A percentile compares a stretch with the other conserved stretches of the same genome.
phyloP scores from a whole-genome alignment of 352 stramenopile genomes.

The Bremia lactucae region DNA sequence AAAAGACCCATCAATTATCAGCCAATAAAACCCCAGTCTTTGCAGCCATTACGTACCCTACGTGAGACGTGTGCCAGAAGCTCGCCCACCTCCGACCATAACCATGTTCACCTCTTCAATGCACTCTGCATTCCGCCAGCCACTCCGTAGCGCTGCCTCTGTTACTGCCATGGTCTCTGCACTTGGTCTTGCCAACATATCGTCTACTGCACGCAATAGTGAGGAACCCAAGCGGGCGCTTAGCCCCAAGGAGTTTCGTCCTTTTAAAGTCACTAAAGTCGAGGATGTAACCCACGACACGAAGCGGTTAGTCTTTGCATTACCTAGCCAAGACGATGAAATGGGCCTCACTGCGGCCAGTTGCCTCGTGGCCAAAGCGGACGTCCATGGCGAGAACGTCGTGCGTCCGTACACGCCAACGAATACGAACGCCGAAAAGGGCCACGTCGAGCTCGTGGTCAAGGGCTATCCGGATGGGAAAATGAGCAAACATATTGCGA shows the following conservation, averaged over 20 bases:
- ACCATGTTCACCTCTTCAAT: constrained; percentile 23
- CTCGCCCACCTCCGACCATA: constrained; percentile 3
- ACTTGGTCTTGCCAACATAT: constrained; percentile 21
- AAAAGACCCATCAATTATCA: no score
- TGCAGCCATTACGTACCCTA: background rate
- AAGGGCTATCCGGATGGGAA: constrained; percentile 79
- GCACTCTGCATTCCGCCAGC: constrained; percentile 14
- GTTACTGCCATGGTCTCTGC: constrained; percentile 23
- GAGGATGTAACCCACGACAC: constrained; percentile 56
- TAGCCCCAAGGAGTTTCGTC: constrained; percentile 43
- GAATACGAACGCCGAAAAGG: constrained; percentile 63
- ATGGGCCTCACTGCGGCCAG: constrained; percentile 53
- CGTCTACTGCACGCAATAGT: constrained; percentile 16
- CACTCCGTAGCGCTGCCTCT: constrained; percentile 11
- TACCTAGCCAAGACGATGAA: constrained; percentile 45
- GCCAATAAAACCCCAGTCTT: no score
- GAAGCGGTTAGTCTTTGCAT: constrained; percentile 42
- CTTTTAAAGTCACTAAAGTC: constrained; percentile 53
- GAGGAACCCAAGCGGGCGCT: constrained; percentile 39
- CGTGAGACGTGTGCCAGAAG: constrained; percentile 7
- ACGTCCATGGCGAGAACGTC: constrained; percentile 51
- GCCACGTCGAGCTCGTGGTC: constrained; percentile 69
- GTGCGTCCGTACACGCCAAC: constrained; percentile 78
- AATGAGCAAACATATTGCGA: constrained; percentile 75
- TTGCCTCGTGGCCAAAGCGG: constrained; percentile 52